Evolutionary conservation across 2,329 filamentous ascomycete genomes (phyloP).

Genomic region (Alternaria brassicae): DNA sequence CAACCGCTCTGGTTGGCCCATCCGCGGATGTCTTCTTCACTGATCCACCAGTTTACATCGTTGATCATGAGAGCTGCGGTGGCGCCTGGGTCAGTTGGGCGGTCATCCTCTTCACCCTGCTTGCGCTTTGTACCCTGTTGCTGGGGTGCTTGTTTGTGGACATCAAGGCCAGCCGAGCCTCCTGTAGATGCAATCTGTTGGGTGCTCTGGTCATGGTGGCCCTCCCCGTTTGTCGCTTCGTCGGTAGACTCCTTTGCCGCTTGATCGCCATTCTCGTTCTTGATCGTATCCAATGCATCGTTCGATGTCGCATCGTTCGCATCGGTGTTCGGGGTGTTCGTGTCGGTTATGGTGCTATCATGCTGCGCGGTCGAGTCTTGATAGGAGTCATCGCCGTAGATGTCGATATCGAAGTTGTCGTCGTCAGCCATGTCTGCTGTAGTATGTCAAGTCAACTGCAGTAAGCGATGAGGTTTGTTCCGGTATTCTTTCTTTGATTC

Average conservation of each 20-base stretch:
- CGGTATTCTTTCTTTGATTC: slow-evolving; percentile 46
- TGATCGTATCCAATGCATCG: slow-evolving; percentile 17
- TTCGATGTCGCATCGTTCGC: slow-evolving; percentile 28
- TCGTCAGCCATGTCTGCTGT: slow-evolving; percentile 61
- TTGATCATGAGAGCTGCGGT: slow-evolving; percentile 81
- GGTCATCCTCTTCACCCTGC: slow-evolving; percentile 60
- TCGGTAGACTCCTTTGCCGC: slow-evolving; percentile 30
- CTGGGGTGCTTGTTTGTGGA: slow-evolving; percentile 54
- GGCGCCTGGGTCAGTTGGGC: slow-evolving; percentile 65
- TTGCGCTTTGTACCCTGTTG: slow-evolving; percentile 70
- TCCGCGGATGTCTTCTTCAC: slow-evolving; percentile 87
- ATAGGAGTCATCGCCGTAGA: slow-evolving; percentile 67
- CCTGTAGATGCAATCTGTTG: slow-evolving; percentile 56
- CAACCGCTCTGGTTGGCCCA: slow-evolving; percentile 82
- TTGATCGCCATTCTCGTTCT: slow-evolving; percentile 19
- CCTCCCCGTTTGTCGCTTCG: slow-evolving; percentile 30
- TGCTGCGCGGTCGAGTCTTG: slow-evolving; percentile 35
- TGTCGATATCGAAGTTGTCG: slow-evolving; percentile 75
- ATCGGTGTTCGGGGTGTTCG: slow-evolving; percentile 43
- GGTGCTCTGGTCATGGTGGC: slow-evolving; percentile 40
- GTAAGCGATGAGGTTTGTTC: slow-evolving; percentile 31
- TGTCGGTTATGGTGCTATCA: slow-evolving; percentile 36
- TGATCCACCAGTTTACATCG: slow-evolving; percentile 93
- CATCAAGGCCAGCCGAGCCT: slow-evolving; percentile 46
- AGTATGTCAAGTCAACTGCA: slow-evolving; percentile 34